A percentile compares a stretch with the other conserved stretches of the same genome.
phyloP scores from a whole-genome alignment of 1,139 yeast species.

The Debaryomyces sp. region DNA sequence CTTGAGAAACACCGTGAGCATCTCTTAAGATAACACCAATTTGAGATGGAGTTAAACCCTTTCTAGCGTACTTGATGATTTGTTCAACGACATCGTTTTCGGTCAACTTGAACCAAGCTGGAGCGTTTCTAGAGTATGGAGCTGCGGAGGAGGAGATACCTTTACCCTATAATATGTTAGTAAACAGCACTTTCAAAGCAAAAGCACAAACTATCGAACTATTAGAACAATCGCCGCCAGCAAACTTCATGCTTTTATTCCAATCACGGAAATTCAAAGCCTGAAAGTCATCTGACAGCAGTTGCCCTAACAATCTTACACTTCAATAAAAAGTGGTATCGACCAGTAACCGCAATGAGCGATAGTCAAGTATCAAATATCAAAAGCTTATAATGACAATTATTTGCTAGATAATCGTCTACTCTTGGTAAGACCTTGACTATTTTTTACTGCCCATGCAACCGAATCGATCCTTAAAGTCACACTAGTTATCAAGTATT shows the following conservation, averaged over 20 bases:
- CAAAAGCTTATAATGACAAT: slow-evolving; percentile 30
- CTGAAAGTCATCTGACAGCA: neutral
- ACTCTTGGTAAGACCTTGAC: slow-evolving; percentile 42
- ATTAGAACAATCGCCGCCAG: neutral
- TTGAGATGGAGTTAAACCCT: slow-evolving; percentile 99
- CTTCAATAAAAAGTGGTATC: slow-evolving; percentile 25
- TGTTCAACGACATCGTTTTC: slow-evolving; percentile 97
- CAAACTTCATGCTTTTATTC: neutral
- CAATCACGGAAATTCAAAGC: neutral
- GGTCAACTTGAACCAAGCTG: slow-evolving; percentile 99
- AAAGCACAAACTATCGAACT: slow-evolving; percentile 4
- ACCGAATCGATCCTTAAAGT: slow-evolving; percentile 13
- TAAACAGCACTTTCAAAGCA: slow-evolving; percentile 16
- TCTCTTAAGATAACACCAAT: slow-evolving; percentile 99
- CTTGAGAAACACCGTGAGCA: slow-evolving; percentile 99
- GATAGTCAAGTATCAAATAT: slow-evolving; percentile 28
- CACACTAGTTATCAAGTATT: slow-evolving; percentile 12
- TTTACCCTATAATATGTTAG: slow-evolving; percentile 75
- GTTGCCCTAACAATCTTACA: slow-evolving; percentile 11
- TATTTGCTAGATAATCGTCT: slow-evolving; percentile 18
- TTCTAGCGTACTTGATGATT: slow-evolving; percentile 98
- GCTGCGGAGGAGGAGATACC: slow-evolving; percentile 99
- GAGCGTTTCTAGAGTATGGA: slow-evolving; percentile 99
- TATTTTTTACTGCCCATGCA: slow-evolving; percentile 9
- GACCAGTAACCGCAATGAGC: slow-evolving; percentile 21